Base-by-base conservation (phyloP, 176 grass and related monocot genomes). In the Aechmea fasciata region DNA sequence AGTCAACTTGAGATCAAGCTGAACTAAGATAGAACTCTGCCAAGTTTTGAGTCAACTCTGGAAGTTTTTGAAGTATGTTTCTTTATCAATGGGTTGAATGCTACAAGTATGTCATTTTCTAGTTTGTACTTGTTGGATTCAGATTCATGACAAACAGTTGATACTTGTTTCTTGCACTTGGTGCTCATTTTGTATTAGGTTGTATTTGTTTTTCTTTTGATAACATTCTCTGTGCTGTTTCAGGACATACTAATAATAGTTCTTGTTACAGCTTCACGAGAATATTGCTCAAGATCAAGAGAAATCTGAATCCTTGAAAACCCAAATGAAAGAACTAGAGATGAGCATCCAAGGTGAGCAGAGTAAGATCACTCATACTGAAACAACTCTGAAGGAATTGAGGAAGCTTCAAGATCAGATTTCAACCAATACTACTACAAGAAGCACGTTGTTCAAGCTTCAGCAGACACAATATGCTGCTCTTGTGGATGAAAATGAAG, bases 401-500 rank as follows among this genome's bases (percentile, higher is more conserved):
- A 84, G 85, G 66, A 82, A 67, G 64, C 69, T 96, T 73, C 92
- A 92, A 65, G 85, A 84, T 65, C 78, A 89, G 78, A 92, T 96
- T 75, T 85, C 73, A 75, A 85, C 11, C 23, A 80, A 73, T 63
- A 52, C 85, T 76, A 69, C 92, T 18, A 51, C 68, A 69, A 91
- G 92, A 91, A 91, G 88, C 78, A 96, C 88, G 51, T 76, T 79
- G 55, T 87, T 85, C 74, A 77, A 66, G 20, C 83, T 85, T 80
- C 83, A 89, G 62, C 79, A 96, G 70, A 71, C 70, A 73, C 83
- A 89, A 11, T 85, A 85, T 91, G 69, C 68, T 76, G 88, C 88
- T 64, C 88, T 96, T 73, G 78, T 83, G 22, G 92, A 96, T 75
- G 92, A 96, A 78, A 96, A 96, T 79, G 88, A 96, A 92, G 92